A percentile compares a stretch with the other conserved stretches of the same genome.
Conservation (phyloP, 306 rosid genomes). For the Cucumis cinereus region DNA sequence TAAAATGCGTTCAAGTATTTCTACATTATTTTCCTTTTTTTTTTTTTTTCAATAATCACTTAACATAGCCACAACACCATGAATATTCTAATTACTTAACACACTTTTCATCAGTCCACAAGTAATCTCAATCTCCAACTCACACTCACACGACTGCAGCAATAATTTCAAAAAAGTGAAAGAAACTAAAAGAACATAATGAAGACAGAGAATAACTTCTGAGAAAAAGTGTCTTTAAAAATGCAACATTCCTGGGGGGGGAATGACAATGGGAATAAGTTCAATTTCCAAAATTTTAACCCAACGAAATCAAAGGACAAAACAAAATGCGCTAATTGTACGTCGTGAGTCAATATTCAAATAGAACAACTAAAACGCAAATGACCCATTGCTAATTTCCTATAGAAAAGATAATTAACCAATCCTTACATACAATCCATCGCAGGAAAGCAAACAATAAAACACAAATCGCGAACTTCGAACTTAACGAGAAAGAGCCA, state of each 20-base stretch:
- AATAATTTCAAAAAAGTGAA: neutral
- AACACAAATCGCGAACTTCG: neutral
- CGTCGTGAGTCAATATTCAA: neutral
- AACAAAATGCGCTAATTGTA: too few species aligned
- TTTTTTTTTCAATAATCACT: neutral
- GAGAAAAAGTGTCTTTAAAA: neutral
- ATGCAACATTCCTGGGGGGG: neutral
- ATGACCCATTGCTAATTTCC: neutral
- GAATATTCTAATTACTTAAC: neutral
- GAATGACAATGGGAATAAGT: neutral
- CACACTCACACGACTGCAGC: neutral
- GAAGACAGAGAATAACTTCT: neutral
- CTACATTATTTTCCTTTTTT: neutral
- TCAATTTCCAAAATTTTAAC: neutral
- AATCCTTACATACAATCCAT: neutral
- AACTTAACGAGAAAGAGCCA: neutral
- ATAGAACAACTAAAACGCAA: neutral
- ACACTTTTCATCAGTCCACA: neutral
- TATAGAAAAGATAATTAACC: neutral
- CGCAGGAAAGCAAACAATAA: neutral
- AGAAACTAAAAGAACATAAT: neutral
- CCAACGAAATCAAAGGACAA: neutral
- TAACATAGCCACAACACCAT: neutral
- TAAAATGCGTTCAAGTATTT: neutral
- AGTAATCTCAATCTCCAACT: neutral